Percentiles rank a stretch among this genome's conserved stretches.
Conservation (phyloP, 1,284 basidiomycete species). For the Hemileia vastatrix region DNA sequence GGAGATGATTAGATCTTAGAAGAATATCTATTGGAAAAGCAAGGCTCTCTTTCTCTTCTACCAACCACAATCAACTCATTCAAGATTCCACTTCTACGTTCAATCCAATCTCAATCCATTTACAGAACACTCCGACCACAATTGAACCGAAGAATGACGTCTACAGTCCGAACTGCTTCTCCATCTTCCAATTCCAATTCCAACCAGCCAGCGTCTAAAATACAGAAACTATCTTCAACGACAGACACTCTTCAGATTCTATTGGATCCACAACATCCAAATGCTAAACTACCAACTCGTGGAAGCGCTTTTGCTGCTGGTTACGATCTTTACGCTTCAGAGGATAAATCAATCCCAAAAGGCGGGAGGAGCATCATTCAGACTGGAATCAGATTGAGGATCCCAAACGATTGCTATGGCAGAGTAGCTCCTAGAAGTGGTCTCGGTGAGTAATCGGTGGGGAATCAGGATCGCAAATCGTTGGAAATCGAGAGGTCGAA, state of each 20-base stretch:
- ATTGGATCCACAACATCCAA: constrained; percentile 57
- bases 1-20: no score
- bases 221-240: not conserved
- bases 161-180: not conserved
- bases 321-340: constrained; percentile 80
- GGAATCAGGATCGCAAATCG: no score
- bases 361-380: constrained; percentile 62
- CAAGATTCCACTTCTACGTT: no score
- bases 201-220: not conserved
- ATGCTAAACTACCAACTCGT: constrained; percentile 73
- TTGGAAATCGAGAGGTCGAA: no score
- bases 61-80: no score
- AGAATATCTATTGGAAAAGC: no score
- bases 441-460: constrained; percentile 32
- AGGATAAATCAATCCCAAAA: not conserved
- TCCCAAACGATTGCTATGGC: constrained; percentile 86
- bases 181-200: not conserved
- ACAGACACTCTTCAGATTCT: constrained; percentile 52
- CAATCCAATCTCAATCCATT: no score
- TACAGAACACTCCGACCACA: no score
- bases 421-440: constrained; percentile 90
- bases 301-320: constrained; percentile 80
- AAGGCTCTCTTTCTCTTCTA: no score
- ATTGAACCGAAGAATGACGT: no score
- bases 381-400: constrained; percentile 81